Conservation (phyloP, 345 rosid species). For the Limnanthes douglasii region DNA sequence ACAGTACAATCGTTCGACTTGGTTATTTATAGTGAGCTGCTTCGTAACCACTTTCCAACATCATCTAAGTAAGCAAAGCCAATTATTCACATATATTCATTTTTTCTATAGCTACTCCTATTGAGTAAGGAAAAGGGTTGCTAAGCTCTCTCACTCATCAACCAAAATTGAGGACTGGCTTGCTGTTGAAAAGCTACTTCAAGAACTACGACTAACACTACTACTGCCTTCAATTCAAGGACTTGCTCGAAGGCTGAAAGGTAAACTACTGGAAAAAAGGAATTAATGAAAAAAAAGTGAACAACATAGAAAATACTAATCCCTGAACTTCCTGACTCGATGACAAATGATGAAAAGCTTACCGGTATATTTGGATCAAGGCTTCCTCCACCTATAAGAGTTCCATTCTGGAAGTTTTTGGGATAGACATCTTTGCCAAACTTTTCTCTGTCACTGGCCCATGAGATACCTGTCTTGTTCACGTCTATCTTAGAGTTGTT, state of each 20-base stretch:
- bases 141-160: not conserved
- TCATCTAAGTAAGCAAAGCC: not conserved
- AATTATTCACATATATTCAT: not conserved
- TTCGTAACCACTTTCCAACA: constrained; percentile 1
- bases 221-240: not conserved
- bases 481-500: constrained; percentile 26
- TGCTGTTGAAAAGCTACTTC: not conserved
- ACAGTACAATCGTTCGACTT: no score
- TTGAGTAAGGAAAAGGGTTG: not conserved
- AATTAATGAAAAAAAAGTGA: not conserved
- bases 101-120: not conserved
- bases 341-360: constrained; percentile 11
- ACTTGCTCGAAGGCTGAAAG: not conserved
- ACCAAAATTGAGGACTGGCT: not conserved
- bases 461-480: constrained; percentile 62
- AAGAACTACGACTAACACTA: not conserved
- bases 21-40: no score
- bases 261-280: not conserved
- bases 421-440: constrained; percentile 72
- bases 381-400: constrained; percentile 34
- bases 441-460: constrained; percentile 92
- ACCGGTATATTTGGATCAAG: constrained; percentile 39
- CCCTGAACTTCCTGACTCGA: no score
- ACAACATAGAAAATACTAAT: no score
- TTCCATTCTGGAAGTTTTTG: constrained; percentile 46